Evolutionary conservation across 805 yeast genomes (phyloP), one percentile per base, ranked within the genome.

Genomic region (Clavispora phyllophila): DNA sequence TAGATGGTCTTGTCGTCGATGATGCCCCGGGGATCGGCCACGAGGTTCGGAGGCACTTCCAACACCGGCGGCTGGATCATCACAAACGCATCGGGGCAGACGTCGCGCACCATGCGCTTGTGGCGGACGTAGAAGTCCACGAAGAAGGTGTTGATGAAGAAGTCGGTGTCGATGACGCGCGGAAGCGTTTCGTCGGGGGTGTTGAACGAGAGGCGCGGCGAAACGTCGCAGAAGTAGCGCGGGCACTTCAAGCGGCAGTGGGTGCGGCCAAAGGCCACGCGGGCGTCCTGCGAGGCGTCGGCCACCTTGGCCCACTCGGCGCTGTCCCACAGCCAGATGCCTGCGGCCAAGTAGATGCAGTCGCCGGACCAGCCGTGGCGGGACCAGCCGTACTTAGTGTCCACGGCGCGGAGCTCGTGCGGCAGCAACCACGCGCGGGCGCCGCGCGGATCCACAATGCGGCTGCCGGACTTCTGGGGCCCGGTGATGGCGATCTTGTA

Each of bases 21-120:
- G n/a, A 81, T 57, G 3, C 68, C 58, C 10, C 72, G 57, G 1
- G 65, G 58, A 33, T 76, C 72, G 10, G 72, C 73, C 45, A 71
- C 72, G 46, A 87, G 61, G 9, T 63, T 58, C 2, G 97, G 96
- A 0, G 96, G 96, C 3, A 74, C 56, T 51, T 80, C 83, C 47
- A 90, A 67, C 1, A 86, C 93, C 1, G 96, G 95, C 0, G 95
- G 83, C 61, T 89, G 96, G 51, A 88, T 61, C 23, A 89, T 70
- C 10, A 86, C 61, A 45, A 83, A 77, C 19, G 76, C 62, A 12
- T 74, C 69, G 4, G 74, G 72, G 0, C 66, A 58, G 0, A 63
- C 46, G 0, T 55, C 43, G 45, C 89, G 64, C 33, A 86, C 73
- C 39, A 68, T 63, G 1, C 58, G 53, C 48, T 76, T 77, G 57